phyloP scores from a whole-genome alignment of 2,329 filamentous ascomycete species.

The Aspergillus aculeatus region DNA sequence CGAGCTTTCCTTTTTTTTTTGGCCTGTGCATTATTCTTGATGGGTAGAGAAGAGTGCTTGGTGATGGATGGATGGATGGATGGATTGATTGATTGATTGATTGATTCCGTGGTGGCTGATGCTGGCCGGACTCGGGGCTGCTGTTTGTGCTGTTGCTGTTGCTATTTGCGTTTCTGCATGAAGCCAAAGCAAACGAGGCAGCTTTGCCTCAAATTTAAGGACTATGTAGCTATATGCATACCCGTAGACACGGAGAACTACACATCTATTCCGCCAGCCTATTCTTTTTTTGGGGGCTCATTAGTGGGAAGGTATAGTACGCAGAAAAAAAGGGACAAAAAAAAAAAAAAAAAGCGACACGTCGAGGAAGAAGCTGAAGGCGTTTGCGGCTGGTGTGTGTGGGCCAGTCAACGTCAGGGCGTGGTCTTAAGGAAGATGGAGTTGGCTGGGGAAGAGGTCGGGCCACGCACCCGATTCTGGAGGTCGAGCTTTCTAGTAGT shows the following conservation, averaged over 20 bases:
- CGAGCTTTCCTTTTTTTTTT: background rate
- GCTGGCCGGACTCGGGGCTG: no score
- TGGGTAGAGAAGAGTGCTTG: no score
- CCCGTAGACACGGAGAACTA: no score
- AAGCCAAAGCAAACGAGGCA: background rate
- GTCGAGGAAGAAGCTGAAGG: conserved; percentile 14
- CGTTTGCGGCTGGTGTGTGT: conserved; percentile 13
- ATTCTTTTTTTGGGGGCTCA: background rate
- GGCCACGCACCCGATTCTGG: conserved; percentile 10
- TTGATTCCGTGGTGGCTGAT: no score
- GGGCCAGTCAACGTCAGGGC: conserved; percentile 3
- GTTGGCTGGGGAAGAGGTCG: background rate
- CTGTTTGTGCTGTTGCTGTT: no score
- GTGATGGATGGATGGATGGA: no score
- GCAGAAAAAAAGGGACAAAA: no score
- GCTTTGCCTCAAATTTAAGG: background rate
- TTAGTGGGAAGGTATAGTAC: background rate
- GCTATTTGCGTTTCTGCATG: background rate
- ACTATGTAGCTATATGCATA: no score
- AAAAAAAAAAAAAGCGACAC: conserved; percentile 8
- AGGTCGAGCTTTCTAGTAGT: background rate
- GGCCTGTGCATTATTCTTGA: no score
- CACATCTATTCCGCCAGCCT: background rate
- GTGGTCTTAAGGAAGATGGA: conserved; percentile 8
- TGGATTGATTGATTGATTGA: no score